Base-by-base conservation (phyloP, 31 red algal species). In the Odonthalia washingtoniensis region DNA sequence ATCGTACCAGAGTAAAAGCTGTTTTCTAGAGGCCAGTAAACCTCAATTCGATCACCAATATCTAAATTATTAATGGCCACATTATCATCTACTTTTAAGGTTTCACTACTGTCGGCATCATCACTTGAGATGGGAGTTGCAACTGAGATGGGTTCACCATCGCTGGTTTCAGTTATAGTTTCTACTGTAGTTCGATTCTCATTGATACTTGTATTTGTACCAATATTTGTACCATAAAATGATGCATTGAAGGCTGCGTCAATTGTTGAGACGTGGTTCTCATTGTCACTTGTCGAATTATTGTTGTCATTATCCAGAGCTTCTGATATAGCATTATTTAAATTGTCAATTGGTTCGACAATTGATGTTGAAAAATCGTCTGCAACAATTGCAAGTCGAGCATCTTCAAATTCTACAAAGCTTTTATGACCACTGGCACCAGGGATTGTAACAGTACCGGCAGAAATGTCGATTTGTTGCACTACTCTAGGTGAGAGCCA, bases 21-120 rank as follows among this genome's bases (percentile, higher is more conserved):
- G 12, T 70, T 30, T 9, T 70, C 66, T 12, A 70, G 66, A 9
- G 66, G 66, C 66, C 66, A 70, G 27, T 21, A 70, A 21, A 70
- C n/a, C 9, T 21, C 49, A 21, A 57, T 9, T 14, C 21, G 49
- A 21, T 57, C 49, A 57, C 49, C 49, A 9, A 57, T 21, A n/a
- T n/a, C n/a, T n/a, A n/a, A n/a, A 57, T 57, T 57, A 14, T 9
- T 21, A 9, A 57, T 14, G 21, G 49, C 49, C 9, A 57, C 49
- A n/a, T n/a, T n/a, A n/a, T n/a, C n/a, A n/a, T n/a, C n/a, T n/a
- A n/a, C n/a, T n/a, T n/a, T n/a, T n/a, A n/a, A n/a, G n/a, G n/a
- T n/a, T n/a, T n/a, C n/a, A n/a, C n/a, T n/a, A n/a, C n/a, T n/a
- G n/a, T n/a, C n/a, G n/a, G n/a, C n/a, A n/a, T n/a, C n/a, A n/a